Base-by-base conservation (phyloP, 2,329 filamentous ascomycete genomes). In the Elsinoe fawcettii region DNA sequence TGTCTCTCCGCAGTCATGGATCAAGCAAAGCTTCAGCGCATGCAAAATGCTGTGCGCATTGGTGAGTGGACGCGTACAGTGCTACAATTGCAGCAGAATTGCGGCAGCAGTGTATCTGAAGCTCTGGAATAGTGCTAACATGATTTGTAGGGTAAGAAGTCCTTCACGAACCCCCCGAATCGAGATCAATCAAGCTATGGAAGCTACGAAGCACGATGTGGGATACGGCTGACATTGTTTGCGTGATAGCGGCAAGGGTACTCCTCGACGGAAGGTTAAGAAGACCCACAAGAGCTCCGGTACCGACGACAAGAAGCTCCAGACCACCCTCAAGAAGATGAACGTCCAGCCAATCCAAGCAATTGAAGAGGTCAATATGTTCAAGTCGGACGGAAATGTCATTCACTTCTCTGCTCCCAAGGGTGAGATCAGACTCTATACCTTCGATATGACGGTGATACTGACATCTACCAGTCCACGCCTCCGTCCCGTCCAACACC, bases 321-420 rank as follows among this genome's bases (percentile, higher is more conserved):
- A 99, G 81, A 84, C 86, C 62, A 80, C 90, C 62, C 83, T 99
- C 66, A 99, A 99, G 88, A 99, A 99, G 87, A 85, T 99, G 76
- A 97, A 97, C 79, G 92, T 95, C 60, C 93, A 99, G 84, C 93
- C 93, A 70, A 97, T 99, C 78, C 91, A 95, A 81, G 90, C 88
- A 66, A 99, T 99, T 70, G 93, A 99, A 85, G 93, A 99, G 82
- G 93, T 99, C 75, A 99, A 99, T 87, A 99, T 99, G 93, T 99
- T 99, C 87, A 99, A 99, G 88, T 87, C 88, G 74, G 93, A 99
- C 74, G 93, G 93, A 76, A 99, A 99, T 77, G 93, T 99, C 76
- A 97, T 99, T 72, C 93, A 99, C 84, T 99, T 99, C 75, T 87
- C 90, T 69, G 89, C 89, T 71, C 93, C 93, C 68, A 96, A 96